Base-by-base conservation (phyloP, 495 filamentous ascomycete species). In the Aspergillus cavernicola region DNA sequence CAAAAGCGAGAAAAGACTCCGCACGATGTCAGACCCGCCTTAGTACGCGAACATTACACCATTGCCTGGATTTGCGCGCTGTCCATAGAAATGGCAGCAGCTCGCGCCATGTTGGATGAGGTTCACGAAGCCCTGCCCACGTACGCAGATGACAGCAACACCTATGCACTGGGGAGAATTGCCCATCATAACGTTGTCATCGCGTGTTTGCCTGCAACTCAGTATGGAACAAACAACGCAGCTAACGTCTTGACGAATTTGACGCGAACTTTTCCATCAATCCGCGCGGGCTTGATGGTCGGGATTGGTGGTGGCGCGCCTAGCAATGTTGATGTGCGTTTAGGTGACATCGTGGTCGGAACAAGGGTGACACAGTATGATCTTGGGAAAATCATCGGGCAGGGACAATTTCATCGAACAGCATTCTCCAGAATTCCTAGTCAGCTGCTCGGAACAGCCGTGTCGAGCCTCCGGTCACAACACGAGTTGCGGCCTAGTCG, bases 151-250 rank as follows among this genome's bases (percentile, higher is more conserved):
- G 70, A 74, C 35, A 52, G 10, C 19, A 70, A 71, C 28, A 54
- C 33, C 4, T 73, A 71, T 37, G 18, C 50, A 5, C 52, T 71
- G 1, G 68, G 68, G 12, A 47, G 29, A 3, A 68, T 78, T 41
- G 57, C 56, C 16, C 56, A 59, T 20, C 74, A 78, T 37, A 77
- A 79, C 54, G 52, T 80, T 26, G 72, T 72, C 15, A 65, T 81
- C 45, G 66, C 69, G 6, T 74, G 67, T 47, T 55, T 79, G 37
- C 77, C 77, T 1, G 55, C 53, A 9, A 54, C 60, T 1, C 23
- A 52, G 13, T 61, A 64, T 39, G 62, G 64, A 35, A 63, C 29
- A 20, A 56, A 24, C 18, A 57, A 59, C n/a, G 62, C 57, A 5
- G 59, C 64, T 3, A 58, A 13, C 7, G 53, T 66, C 0, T 38